phyloP scores from a whole-genome alignment of 2,329 filamentous ascomycete genomes.

The Ophiognomonia clavigignenti-juglandacearum region DNA sequence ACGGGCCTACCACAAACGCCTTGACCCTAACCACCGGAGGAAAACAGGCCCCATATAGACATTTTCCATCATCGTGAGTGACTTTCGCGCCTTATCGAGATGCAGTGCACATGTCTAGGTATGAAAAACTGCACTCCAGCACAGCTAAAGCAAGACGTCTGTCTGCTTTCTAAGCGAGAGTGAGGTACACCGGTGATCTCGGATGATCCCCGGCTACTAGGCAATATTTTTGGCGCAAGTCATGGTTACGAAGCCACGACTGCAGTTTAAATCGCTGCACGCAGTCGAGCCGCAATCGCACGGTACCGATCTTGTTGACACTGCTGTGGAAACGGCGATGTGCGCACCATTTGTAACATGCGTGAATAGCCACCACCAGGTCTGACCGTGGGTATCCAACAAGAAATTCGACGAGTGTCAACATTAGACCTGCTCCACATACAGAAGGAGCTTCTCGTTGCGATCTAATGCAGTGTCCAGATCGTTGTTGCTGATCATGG shows the following conservation, averaged over 20 bases:
- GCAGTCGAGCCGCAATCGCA: not conserved
- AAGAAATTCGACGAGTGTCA: not conserved
- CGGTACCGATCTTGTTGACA: not conserved
- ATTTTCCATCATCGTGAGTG: constrained; percentile 18
- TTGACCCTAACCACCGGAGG: constrained; percentile 11
- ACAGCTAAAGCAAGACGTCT: not conserved
- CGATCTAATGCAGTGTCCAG: constrained; percentile 73
- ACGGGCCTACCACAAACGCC: constrained; percentile 9
- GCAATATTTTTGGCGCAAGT: not conserved
- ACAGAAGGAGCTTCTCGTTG: constrained; percentile 83
- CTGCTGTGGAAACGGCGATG: not conserved
- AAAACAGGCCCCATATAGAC: constrained; percentile 16
- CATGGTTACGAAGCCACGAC: not conserved
- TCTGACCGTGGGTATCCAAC: constrained; percentile 3
- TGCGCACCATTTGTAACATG: constrained; percentile 1
- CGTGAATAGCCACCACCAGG: not conserved
- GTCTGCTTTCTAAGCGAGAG: constrained; percentile 1
- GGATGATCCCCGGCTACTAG: not conserved
- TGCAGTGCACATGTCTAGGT: constrained; percentile 1
- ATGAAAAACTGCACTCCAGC: not conserved
- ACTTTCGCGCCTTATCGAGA: constrained; percentile 9
- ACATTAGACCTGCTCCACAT: constrained; percentile 55
- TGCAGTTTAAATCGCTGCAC: not conserved
- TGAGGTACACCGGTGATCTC: constrained; percentile 7
- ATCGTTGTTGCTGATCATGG: constrained; percentile 74